Evolutionary conservation across 352 stramenopile genomes (phyloP), one percentile per base, ranked within the genome.

Genomic region (Blastocystis sp.): DNA sequence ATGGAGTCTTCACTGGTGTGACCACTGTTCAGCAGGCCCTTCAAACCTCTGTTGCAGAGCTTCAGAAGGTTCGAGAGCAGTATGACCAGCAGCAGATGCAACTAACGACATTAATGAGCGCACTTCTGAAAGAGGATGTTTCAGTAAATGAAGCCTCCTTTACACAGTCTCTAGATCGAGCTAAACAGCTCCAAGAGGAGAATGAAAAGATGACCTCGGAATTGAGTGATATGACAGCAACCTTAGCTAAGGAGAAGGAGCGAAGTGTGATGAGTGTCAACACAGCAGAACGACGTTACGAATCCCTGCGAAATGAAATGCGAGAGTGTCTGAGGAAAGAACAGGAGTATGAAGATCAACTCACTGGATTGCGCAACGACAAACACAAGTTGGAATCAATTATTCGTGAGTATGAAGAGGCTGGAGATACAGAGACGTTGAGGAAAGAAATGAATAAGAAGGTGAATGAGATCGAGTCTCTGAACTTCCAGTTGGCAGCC

Each of bases 281-380:
- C 0, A 88, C 90, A 24, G 88, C 90, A 32, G 88, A 88, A 19
- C 89, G 88, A 21, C 66, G 90, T 0, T 90, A 90, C 11, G 90
- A 91, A 51, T 80, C 92, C 1, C 93, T 93, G 71, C 88, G 88
- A 1, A 88, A 88, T 11, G 93, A 94, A 52, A 88, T 94, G 24
- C 89, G 90, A 9, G 92, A 94, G 71, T 90, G 90, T 24, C 89
- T 88, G 57, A 90, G 89, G 77, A 93, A 93, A 61, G 89, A 91
- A 32, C 89, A 93, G 51, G 87, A 90, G 87, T 65, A 83, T 37
- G 87, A 77, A 51, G 93, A 90, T 88, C 89, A 91, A 88, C 90
- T 93, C 43, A 89, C 90, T 42, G 92, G 90, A 78, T 88, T 92
- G n/a, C 88, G 90, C 0, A 90, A 93, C 74, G 90, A 93, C 80